Evolutionary conservation across 192 early-diverging fungal species (phyloP), one percentile per base, ranked within the genome.

Genomic region (Geosiphon pyriformis): DNA sequence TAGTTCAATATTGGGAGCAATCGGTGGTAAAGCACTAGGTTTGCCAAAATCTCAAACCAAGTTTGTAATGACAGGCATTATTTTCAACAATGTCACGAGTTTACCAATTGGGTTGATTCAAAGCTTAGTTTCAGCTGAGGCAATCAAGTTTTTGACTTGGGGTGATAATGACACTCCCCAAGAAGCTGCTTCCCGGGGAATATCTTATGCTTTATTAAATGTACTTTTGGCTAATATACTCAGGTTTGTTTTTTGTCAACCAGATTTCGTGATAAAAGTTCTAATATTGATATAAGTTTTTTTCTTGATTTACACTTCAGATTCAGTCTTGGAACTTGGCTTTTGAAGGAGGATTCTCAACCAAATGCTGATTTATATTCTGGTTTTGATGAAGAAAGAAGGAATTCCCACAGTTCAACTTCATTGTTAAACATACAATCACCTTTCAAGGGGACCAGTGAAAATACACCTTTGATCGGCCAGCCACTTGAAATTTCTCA

Each of bases 71-170:
- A 31, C 59, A 6, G 29, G 49, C 3, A 51, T 61, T 20, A 61
- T 61, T 17, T 69, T 69, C 34, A 59, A 69, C 23, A 69, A 69
- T 26, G 52, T 60, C 1, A 69, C 68, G 23, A 34, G 32, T 0
- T 32, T 69, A 25, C 59, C 68, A 42, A 31, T 69, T 3, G 68
- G 53, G 20, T 61, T 69, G 31, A 61, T 69, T 8, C 20, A 61
- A 47, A 58, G 48, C 27, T 27, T 69, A 7, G 68, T n/a, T 1
- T 30, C 29, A 2, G 61, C 68, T 0, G 34, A 34, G 4, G 68
- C 48, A 3, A 69, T 69, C 10, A 20, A 20, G 4, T 18, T 69
- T 6, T 52, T 69, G 1, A n/a, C 33, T 29, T 54, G 29, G 15
- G 59, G 59, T 29, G 50, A 56, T 12, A 17, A 42, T 37, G 68